Evolutionary conservation across 306 rosid species (phyloP).

Genomic region (Cucurbita maxima): DNA sequence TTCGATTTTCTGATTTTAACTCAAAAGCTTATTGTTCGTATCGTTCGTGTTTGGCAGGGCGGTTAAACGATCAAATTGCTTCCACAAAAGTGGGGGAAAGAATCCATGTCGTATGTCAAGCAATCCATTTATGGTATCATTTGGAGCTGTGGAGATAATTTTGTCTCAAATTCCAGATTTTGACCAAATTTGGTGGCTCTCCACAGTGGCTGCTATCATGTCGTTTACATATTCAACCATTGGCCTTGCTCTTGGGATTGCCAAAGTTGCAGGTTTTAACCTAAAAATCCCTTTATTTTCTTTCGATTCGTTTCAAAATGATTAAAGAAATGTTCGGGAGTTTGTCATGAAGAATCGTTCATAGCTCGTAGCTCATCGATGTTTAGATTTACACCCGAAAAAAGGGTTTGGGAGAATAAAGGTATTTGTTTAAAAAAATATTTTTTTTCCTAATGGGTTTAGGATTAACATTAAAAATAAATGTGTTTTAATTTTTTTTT

Average conservation of each 20-base stretch:
- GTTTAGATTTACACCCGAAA: too few species aligned
- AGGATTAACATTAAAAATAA: too few species aligned
- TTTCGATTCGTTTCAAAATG: neutral
- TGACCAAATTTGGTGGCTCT: constrained; percentile 64
- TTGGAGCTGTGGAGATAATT: constrained; percentile 22
- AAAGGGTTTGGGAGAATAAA: too few species aligned
- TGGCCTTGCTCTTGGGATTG: constrained; percentile 43
- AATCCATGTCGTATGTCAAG: constrained; percentile 41
- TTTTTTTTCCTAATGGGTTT: too few species aligned
- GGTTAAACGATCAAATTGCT: constrained; percentile 31
- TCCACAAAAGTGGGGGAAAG: constrained; percentile 19
- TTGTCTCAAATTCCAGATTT: constrained; percentile 51
- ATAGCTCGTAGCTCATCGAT: too few species aligned
- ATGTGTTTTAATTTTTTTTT: too few species aligned
- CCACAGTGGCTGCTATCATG: constrained; percentile 44
- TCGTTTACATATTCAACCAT: constrained; percentile 42
- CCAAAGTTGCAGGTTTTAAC: constrained; percentile 45
- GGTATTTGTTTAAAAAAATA: too few species aligned
- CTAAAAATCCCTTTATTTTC: neutral
- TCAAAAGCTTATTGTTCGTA: neutral
- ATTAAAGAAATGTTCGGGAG: too few species aligned
- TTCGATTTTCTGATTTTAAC: too few species aligned
- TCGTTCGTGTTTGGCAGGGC: constrained; percentile 21
- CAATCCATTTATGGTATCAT: constrained; percentile 27
- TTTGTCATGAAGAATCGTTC: too few species aligned